Conservation (phyloP, 1,284 basidiomycete species). For the Apiotrichum brassicae region DNA sequence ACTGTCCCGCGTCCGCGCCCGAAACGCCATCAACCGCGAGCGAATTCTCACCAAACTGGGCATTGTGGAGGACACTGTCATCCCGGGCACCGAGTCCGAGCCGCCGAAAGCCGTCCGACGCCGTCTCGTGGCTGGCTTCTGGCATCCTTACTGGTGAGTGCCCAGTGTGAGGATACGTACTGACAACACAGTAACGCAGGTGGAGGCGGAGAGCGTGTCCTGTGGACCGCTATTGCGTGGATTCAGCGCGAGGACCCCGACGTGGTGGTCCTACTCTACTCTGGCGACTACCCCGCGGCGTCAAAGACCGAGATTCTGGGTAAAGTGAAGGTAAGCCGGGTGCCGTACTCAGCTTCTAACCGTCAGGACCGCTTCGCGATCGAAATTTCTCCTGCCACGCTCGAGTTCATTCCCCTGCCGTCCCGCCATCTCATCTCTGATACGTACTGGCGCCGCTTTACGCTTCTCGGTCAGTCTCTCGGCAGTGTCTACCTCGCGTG, state of each 20-base stretch:
- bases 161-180: not conserved
- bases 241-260: slow-evolving; percentile 68
- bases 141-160: slow-evolving; percentile 89
- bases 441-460: slow-evolving; percentile 76
- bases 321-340: slow-evolving; percentile 64
- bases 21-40: slow-evolving; percentile 27
- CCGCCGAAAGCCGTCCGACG: slow-evolving; percentile 27
- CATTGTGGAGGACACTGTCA: slow-evolving; percentile 24
- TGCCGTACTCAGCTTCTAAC: not conserved
- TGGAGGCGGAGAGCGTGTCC: slow-evolving; percentile 90
- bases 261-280: slow-evolving; percentile 78
- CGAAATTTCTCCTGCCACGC: slow-evolving; percentile 55
- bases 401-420: slow-evolving; percentile 72
- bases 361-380: slow-evolving; percentile 77
- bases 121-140: slow-evolving; percentile 67
- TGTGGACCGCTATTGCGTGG: slow-evolving; percentile 83
- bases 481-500: slow-evolving; percentile 77
- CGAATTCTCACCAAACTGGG: slow-evolving; percentile 28
- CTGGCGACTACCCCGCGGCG: slow-evolving; percentile 67
- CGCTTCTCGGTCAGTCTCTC: slow-evolving; percentile 81
- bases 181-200: slow-evolving; percentile 72
- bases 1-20: slow-evolving; percentile 18
- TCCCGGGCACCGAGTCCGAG: slow-evolving; percentile 26
- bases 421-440: slow-evolving; percentile 73
- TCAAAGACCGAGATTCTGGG: slow-evolving; percentile 74